phyloP scores from a whole-genome alignment of 495 filamentous ascomycete species.

The Zalerion maritima region DNA sequence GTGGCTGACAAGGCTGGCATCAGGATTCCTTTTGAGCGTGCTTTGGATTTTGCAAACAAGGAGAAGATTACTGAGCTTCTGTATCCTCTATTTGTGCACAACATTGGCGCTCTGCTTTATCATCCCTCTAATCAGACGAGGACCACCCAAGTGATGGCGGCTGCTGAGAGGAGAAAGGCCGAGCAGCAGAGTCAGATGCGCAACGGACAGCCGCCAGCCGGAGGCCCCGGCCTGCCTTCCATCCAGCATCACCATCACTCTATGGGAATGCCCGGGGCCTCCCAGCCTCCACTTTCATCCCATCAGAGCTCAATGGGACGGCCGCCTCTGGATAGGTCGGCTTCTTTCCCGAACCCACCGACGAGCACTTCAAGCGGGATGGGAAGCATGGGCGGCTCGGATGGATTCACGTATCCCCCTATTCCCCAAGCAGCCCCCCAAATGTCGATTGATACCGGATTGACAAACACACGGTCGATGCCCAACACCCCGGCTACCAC shows the following conservation, averaged over 20 bases:
- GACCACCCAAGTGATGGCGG: slow-evolving; percentile 76
- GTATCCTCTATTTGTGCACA: slow-evolving; percentile 95
- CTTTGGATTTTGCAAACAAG: slow-evolving; percentile 96
- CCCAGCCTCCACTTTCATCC: slow-evolving; percentile 57
- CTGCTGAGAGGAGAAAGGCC: slow-evolving; percentile 58
- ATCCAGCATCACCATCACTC: slow-evolving; percentile 68
- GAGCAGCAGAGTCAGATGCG: slow-evolving; percentile 43
- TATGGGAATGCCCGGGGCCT: slow-evolving; percentile 58
- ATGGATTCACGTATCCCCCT: slow-evolving; percentile 59
- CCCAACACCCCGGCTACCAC: slow-evolving; percentile 91
- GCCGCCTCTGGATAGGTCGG: slow-evolving; percentile 62
- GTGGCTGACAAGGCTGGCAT: slow-evolving; percentile 8
- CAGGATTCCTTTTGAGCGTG: slow-evolving; percentile 96
- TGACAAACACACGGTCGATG: slow-evolving; percentile 75
- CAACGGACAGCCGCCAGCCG: slow-evolving; percentile 18
- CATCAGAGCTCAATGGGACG: slow-evolving; percentile 53
- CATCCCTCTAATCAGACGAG: slow-evolving; percentile 78
- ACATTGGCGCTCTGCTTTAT: slow-evolving; percentile 88
- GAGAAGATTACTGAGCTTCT: slow-evolving; percentile 95
- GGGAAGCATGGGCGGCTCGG: slow-evolving; percentile 55
- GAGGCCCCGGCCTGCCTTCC: slow-evolving; percentile 45
- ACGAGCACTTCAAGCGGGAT: slow-evolving; percentile 85
- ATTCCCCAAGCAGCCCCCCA: slow-evolving; percentile 51
- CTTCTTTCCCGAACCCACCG: slow-evolving; percentile 89
- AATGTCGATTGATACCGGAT: slow-evolving; percentile 70